These are phyloP conservation scores for Camelina laxa DNA, from an alignment of 345 rosid species.

Conservation along the genomic window DNA sequence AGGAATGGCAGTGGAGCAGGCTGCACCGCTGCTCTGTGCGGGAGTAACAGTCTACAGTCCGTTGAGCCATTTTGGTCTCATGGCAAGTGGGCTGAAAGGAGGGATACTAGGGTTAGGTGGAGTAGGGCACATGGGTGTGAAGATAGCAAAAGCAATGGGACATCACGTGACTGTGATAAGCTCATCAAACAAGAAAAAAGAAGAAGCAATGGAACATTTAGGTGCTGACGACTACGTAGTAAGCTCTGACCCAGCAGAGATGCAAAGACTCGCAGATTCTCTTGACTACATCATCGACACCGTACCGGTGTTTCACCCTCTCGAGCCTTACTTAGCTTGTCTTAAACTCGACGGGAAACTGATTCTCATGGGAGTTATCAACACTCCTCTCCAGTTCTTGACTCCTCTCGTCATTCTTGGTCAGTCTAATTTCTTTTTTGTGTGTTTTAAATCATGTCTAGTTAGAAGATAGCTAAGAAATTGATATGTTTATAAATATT, in stretches of 20 bases:
- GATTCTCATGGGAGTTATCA: conserved; percentile 51
- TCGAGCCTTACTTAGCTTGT: conserved; percentile 49
- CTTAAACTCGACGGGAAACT: conserved; percentile 56
- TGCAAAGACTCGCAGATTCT: conserved; percentile 49
- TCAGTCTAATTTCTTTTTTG: conserved; percentile 13
- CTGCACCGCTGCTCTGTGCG: conserved; percentile 57
- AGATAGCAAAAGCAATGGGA: conserved; percentile 64
- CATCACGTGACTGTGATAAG: conserved; percentile 65
- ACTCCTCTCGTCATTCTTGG: conserved; percentile 46
- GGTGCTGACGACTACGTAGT: conserved; percentile 57
- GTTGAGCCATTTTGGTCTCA: conserved; percentile 54
- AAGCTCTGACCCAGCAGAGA: conserved; percentile 48
- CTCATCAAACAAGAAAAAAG: conserved; percentile 55
- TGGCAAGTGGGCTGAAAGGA: conserved; percentile 37
- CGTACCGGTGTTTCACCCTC: conserved; percentile 52
- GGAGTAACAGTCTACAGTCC: conserved; percentile 66
- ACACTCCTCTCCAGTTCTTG: conserved; percentile 50
- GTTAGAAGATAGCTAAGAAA: not conserved
- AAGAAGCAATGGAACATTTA: conserved; percentile 57
- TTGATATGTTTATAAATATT: not conserved
- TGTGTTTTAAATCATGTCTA: not conserved
- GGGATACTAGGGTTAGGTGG: conserved; percentile 63
- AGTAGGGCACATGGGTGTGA: conserved; percentile 62
- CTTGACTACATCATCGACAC: conserved; percentile 59
- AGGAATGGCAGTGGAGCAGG: conserved; percentile 54